Evolutionary conservation across 352 stramenopile genomes (phyloP), one percentile per base, ranked within the genome.

Genomic region (Phytophthora macrochlamydospora): DNA sequence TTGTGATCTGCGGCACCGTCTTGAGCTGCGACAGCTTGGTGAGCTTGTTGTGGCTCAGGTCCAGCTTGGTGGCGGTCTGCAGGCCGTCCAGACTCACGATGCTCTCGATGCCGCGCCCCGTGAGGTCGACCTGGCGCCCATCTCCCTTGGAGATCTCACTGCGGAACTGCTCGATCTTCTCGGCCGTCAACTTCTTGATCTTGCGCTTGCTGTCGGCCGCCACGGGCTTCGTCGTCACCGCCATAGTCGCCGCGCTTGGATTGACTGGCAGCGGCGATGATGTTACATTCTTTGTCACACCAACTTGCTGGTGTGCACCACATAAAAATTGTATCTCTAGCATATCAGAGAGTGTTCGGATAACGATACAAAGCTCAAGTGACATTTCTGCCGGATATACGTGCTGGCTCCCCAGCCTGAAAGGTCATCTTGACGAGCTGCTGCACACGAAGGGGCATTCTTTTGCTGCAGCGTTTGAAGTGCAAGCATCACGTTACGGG

Each of bases 121-220:
- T 81, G 40, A 96, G 79, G 59, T 93, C 76, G 38, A 89, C 57
- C 45, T 84, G 71, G 51, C 84, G 71, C 2, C 82, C 85, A 69
- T 85, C 73, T 38, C 50, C 65, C 61, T 78, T 83, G 51, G 65
- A 43, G 46, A 91, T 75, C 55, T 91, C 81, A 9, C 66, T 28
- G 14, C 67, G 51, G 62, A 82, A 81, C 61, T 92, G 61, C 49
- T 69, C 44, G 50, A 96, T 67, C 69, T 93, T 96, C 58, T 93
- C 84, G 49, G 77, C 74, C 44, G 88, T 96, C 46, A 96, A 76
- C 82, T 96, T 96, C 74, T 96, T 96, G 71, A 96, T 96, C 66
- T 85, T 83, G 68, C 63, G 73, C 73, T 92, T 93, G 37, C 29
- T 43, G 44, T 60, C 58, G 14, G 40, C 53, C 31, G 66, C 59